Base-by-base conservation (phyloP, 495 filamentous ascomycete species). In the Pseudomonodictys pantanalensis region DNA sequence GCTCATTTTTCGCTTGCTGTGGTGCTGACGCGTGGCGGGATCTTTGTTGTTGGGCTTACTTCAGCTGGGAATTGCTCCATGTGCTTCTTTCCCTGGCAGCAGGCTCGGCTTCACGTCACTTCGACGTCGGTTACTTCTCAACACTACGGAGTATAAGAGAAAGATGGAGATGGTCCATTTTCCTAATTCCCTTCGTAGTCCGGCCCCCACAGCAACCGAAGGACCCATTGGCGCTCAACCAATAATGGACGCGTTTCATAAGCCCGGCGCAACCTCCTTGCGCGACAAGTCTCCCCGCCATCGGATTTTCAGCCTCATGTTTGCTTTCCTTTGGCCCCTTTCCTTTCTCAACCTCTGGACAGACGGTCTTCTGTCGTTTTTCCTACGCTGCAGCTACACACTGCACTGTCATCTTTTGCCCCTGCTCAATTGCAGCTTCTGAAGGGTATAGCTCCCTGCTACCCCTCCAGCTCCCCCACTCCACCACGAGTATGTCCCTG, bases 401-500 rank as follows among this genome's bases (percentile, higher is more conserved):
- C 20, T 47, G 20, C 24, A 51, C 15, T 30, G n/a, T 30, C 29
- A 30, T 29, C 29, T 49, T 11, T 33, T 15, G 33, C 18, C 26
- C 23, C 10, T 26, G 10, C 18, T 41, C 15, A 17, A 17, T 44
- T 54, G 8, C 51, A 23, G 23, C 17, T 30, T 35, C 22, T 25
- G 20, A 17, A 20, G 15, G 25, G 15, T n/a, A n/a, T n/a, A n/a
- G 8, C 17, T 32, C 5, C 11, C 32, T 38, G 10, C 18, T 23
- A 49, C 18, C 45, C 44, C 28, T n/a, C 17, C 46, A 52, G 3
- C 11, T 24, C 24, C 22, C 29, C 32, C 24, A n/a, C 35, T 25
- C n/a, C 11, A 24, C 1, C 28, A 20, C 23, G 25, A 11, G 58
- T 46, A 67, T 67, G 64, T 67, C 64, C 11, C 46, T 67, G 54